phyloP scores from a whole-genome alignment of 805 yeast genomes.

The Lipomyces kockii region DNA sequence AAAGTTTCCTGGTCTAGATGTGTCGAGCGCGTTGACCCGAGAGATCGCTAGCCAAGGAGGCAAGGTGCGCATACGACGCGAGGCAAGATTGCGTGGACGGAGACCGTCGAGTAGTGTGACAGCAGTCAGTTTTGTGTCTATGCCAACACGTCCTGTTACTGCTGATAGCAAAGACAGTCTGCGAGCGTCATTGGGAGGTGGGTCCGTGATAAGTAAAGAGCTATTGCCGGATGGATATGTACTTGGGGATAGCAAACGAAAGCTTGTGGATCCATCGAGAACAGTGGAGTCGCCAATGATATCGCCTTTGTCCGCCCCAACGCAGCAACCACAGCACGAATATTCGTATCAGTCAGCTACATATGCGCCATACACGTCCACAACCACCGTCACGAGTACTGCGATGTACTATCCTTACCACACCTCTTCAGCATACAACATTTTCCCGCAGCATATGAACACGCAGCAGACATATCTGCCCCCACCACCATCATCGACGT shows the following conservation, averaged over 20 bases:
- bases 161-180: not conserved
- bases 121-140: not conserved
- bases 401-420: not conserved
- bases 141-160: not conserved
- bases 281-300: not conserved
- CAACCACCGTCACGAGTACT: not conserved
- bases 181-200: not conserved
- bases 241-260: not conserved
- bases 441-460: not conserved
- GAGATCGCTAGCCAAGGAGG: conserved; percentile 44
- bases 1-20: conserved; percentile 45
- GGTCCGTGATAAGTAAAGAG: not conserved
- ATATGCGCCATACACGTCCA: conserved; percentile 1
- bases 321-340: conserved; percentile 2
- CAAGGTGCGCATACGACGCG: conserved; percentile 42
- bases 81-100: conserved; percentile 34
- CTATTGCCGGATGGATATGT: not conserved
- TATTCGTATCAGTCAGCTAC: conserved; percentile 3
- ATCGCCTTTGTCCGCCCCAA: not conserved
- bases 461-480: conserved; percentile 15
- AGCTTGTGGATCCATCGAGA: not conserved
- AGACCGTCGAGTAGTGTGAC: not conserved
- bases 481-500: not conserved
- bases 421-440: not conserved
- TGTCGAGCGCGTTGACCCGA: conserved; percentile 42